These are phyloP conservation scores for Selenicereus undatus DNA, from an alignment of 148 eudicot genomes.

Conservation along the genomic window DNA sequence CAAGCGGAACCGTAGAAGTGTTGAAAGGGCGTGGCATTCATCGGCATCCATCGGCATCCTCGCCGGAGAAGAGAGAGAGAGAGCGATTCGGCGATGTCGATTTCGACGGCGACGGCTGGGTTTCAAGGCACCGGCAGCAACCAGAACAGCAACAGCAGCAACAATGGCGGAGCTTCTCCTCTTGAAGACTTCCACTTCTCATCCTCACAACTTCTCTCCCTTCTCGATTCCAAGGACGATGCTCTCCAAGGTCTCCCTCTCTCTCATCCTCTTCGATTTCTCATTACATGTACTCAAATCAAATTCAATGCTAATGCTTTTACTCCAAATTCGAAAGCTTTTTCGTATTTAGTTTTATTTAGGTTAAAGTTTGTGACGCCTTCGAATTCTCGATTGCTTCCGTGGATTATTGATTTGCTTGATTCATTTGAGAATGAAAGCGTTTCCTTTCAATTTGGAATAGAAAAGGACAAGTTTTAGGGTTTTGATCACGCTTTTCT, in stretches of 20 bases:
- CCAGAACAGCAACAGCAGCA: constrained; percentile 7
- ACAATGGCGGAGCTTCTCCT: constrained; percentile 16
- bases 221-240: constrained; percentile 61
- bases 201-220: constrained; percentile 36
- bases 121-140: constrained; percentile 34
- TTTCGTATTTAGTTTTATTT: background rate
- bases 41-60: background rate
- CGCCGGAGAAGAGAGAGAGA: background rate
- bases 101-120: constrained; percentile 40
- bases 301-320: background rate
- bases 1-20: no score
- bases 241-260: constrained; percentile 47
- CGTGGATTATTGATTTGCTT: background rate
- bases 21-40: no score
- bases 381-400: background rate
- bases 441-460: background rate
- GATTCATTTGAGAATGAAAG: background rate
- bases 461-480: background rate
- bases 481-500: background rate
- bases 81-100: constrained; percentile 27
- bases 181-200: constrained; percentile 47
- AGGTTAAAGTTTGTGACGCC: background rate
- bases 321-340: background rate
- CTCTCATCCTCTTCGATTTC: background rate
- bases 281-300: background rate